A percentile compares a stretch with the other conserved stretches of the same genome.
Evolutionary conservation across 1,284 basidiomycete species (phyloP).

Genomic region (Austropuccinia psidii): DNA sequence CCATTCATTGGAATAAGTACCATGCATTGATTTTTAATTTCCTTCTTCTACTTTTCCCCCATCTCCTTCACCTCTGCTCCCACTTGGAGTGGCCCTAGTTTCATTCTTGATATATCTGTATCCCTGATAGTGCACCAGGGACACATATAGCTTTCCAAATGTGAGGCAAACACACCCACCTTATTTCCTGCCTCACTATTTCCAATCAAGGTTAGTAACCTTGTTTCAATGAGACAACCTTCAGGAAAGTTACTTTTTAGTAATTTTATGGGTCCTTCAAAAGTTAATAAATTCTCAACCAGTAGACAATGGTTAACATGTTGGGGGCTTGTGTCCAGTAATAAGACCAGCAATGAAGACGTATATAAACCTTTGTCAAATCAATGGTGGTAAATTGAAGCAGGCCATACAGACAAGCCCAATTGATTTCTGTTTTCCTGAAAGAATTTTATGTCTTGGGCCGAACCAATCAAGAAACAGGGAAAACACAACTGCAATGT

Average conservation of each 20-base stretch:
- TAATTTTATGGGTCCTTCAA: too few relatives aligned
- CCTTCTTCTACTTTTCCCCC: neutral
- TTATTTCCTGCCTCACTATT: conserved; percentile 3
- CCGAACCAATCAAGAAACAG: conserved; percentile 25
- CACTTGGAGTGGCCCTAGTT: neutral
- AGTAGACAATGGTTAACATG: neutral
- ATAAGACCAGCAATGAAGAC: conserved; percentile 6
- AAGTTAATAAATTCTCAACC: too few relatives aligned
- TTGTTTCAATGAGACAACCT: neutral
- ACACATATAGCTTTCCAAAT: conserved; percentile 8
- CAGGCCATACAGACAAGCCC: conserved; percentile 8
- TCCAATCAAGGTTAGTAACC: conserved; percentile 10
- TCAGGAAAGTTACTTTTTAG: too few relatives aligned
- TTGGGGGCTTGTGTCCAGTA: neutral
- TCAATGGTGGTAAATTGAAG: neutral
- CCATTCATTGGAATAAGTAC: neutral
- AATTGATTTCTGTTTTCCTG: conserved; percentile 1
- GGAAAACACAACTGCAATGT: neutral
- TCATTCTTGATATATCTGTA: neutral
- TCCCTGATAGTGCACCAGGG: neutral
- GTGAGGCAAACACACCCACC: conserved; percentile 1
- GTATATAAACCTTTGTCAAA: neutral
- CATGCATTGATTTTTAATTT: neutral
- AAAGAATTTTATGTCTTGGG: neutral
- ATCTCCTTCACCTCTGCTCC: neutral